Evolutionary conservation across 441 rosid genomes (phyloP).

Genomic region (Gossypium aridum): DNA sequence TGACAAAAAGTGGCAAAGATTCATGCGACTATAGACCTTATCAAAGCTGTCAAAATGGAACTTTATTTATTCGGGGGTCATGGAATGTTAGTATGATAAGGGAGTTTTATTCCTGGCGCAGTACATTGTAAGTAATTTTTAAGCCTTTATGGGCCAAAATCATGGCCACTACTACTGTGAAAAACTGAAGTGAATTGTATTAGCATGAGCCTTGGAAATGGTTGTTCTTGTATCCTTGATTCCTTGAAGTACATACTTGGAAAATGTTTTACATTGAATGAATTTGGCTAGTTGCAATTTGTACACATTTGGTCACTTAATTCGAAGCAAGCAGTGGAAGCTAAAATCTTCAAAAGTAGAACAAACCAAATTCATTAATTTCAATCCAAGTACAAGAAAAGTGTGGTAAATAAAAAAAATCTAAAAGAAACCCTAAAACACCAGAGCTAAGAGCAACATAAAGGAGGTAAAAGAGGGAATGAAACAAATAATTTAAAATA

Average conservation of each 20-base stretch:
- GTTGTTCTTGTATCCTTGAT: background rate
- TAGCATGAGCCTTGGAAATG: background rate
- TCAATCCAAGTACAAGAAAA: too few relatives aligned
- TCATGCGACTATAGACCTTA: background rate
- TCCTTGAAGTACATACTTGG: background rate
- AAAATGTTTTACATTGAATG: background rate
- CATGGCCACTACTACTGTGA: background rate
- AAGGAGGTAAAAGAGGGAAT: background rate
- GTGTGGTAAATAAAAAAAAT: background rate
- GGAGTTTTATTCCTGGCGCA: background rate
- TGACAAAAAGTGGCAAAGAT: background rate
- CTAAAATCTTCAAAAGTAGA: background rate
- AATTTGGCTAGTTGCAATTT: background rate
- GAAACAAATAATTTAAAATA: too few relatives aligned
- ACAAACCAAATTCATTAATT: too few relatives aligned
- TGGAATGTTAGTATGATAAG: background rate
- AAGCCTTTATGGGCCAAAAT: background rate
- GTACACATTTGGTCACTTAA: background rate
- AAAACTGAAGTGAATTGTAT: background rate
- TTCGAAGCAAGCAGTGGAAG: background rate
- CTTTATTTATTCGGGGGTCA: background rate
- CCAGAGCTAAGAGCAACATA: background rate
- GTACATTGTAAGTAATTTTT: background rate
- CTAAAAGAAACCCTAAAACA: background rate
- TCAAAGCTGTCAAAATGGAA: background rate